phyloP scores from a whole-genome alignment of 2,329 filamentous ascomycete species.

The Capronia epimyces region DNA sequence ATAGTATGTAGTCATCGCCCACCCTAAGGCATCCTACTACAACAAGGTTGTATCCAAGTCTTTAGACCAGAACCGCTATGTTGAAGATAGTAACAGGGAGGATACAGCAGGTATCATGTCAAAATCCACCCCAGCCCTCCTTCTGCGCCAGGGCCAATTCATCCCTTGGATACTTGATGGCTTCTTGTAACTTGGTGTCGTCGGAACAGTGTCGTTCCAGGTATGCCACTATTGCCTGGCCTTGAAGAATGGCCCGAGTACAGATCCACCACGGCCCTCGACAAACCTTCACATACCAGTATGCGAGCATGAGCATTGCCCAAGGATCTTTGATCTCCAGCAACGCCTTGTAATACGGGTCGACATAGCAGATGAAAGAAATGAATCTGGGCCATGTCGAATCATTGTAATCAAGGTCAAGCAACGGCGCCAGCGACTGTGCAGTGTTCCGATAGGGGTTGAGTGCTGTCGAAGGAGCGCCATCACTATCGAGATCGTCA shows the following conservation, averaged over 20 bases:
- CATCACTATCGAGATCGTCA: background rate
- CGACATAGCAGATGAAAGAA: slow-evolving; percentile 45
- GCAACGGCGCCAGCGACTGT: slow-evolving; percentile 34
- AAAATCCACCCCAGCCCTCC: background rate
- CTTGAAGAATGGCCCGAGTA: slow-evolving; percentile 45
- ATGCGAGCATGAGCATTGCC: slow-evolving; percentile 52
- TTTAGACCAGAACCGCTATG: too few relatives aligned
- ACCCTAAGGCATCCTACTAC: too few relatives aligned
- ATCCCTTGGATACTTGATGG: background rate
- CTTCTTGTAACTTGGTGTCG: slow-evolving; percentile 3
- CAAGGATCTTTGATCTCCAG: slow-evolving; percentile 48
- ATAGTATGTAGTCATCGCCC: too few relatives aligned
- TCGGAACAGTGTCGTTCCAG: slow-evolving; percentile 34
- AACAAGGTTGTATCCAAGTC: too few relatives aligned
- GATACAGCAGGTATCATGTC: too few relatives aligned
- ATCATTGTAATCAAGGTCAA: slow-evolving; percentile 35
- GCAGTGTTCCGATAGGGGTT: slow-evolving; percentile 38
- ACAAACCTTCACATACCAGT: slow-evolving; percentile 52
- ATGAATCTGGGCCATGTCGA: slow-evolving; percentile 45
- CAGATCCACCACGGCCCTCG: slow-evolving; percentile 46
- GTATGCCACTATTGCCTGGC: slow-evolving; percentile 46
- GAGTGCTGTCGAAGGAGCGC: background rate
- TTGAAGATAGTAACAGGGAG: too few relatives aligned
- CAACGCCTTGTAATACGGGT: slow-evolving; percentile 42
- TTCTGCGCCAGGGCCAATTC: background rate